These are phyloP conservation scores for Priceomyces medius DNA, from an alignment of 805 yeast species.

Conservation along the genomic window DNA sequence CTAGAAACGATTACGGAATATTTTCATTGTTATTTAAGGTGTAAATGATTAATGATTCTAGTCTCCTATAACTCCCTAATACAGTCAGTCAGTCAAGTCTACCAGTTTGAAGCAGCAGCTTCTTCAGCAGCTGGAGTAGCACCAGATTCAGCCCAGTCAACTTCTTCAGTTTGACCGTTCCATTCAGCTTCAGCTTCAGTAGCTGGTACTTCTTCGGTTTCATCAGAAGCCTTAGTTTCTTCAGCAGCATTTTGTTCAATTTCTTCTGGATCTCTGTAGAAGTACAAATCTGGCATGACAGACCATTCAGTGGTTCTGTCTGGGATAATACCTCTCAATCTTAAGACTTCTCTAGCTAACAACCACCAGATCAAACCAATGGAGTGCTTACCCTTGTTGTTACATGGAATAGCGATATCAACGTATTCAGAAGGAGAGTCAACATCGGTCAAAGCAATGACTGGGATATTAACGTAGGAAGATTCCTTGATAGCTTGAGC, in stretches of 20 bases:
- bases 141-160: constrained; percentile 63
- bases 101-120: constrained; percentile 62
- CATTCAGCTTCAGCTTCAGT: constrained; percentile 57
- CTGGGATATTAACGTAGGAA: constrained; percentile 99
- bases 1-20: constrained; percentile 7
- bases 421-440: constrained; percentile 99
- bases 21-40: constrained; percentile 7
- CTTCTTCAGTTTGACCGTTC: constrained; percentile 57
- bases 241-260: constrained; percentile 75
- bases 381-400: constrained; percentile 99
- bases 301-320: constrained; percentile 97
- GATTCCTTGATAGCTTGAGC: constrained; percentile 99
- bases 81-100: constrained; percentile 16
- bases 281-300: constrained; percentile 99
- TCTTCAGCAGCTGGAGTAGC: constrained; percentile 66
- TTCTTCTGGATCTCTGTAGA: constrained; percentile 99
- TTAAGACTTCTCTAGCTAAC: constrained; percentile 97
- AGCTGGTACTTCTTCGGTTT: constrained; percentile 61
- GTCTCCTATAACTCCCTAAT: constrained; percentile 7
- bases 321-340: constrained; percentile 97
- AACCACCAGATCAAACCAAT: constrained; percentile 99
- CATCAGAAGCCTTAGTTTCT: constrained; percentile 53
- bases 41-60: constrained; percentile 7
- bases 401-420: constrained; percentile 99
- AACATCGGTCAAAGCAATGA: constrained; percentile 96